Base-by-base conservation (phyloP, 768 basidiomycete species). In the Leccinum truebloodii region DNA sequence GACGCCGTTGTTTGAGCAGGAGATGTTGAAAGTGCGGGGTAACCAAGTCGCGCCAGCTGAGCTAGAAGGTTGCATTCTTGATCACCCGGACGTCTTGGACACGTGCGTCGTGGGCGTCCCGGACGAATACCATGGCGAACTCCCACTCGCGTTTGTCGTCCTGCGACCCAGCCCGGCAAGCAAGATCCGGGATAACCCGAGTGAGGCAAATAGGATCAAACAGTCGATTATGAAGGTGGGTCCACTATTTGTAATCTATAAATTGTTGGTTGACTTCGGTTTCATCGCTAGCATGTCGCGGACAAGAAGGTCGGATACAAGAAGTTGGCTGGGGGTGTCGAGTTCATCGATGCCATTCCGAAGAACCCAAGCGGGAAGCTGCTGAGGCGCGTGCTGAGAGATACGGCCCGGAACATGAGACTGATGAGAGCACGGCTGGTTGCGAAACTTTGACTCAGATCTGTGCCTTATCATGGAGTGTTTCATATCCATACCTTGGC, bases 311-410 rank as follows among this genome's bases (percentile, higher is more conserved):
- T 80, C 6, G 73, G 76, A 48, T 89, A 89, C 70, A 89, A 89
- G 71, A 80, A 78, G 64, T 69, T 89, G 1, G 75, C 79, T 4
- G 87, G 85, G 7, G 88, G 87, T 9, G 78, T 89, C 4, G 83
- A 85, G 62, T 84, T 88, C 59, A 78, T 87, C 26, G 82, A 87
- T 49, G 73, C 69, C 2, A 82, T 89, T 44, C 88, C 88, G 3
- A 89, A 86, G 78, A 88, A 86, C 65, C 85, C 87, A 3, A 86
- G 85, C 24, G 88, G 88, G n/a, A 88, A 88, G 69, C 78, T 87
- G 51, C 78, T 86, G 34, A 71, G 83, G 51, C 81, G 85, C 32
- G 72, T 86, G 12, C 70, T 88, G 24, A 75, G 85, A 37, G 84
- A 85, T 22, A 68, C 75, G 61, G 86, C 84, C 2, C 79, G 76